Percentiles rank a stretch among this genome's conserved stretches.
phyloP scores from a whole-genome alignment of 345 rosid species.

The Hirschfeldia incana region DNA sequence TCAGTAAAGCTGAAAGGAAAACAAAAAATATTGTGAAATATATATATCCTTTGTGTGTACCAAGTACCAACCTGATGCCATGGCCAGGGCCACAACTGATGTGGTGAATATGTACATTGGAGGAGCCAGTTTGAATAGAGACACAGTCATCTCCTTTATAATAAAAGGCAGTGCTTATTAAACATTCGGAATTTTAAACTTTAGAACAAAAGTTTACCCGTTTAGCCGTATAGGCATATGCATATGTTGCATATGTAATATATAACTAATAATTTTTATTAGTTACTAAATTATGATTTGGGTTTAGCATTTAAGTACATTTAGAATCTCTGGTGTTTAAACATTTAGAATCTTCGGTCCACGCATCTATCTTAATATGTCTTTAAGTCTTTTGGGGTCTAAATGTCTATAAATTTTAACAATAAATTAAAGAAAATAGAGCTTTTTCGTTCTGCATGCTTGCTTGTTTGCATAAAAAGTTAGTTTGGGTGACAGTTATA shows the following conservation, averaged over 20 bases:
- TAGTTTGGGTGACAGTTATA: conserved; percentile 38
- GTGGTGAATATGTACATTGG: conserved; percentile 71
- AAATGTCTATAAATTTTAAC: not conserved
- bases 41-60: not conserved
- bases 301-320: not conserved
- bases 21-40: not conserved
- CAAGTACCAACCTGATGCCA: conserved; percentile 66
- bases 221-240: not conserved
- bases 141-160: conserved; percentile 85
- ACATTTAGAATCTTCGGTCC: conserved; percentile 16
- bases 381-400: not conserved
- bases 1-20: not conserved
- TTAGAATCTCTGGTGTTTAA: conserved; percentile 1
- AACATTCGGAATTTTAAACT: not conserved
- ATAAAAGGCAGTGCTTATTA: not conserved
- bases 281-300: not conserved
- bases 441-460: conserved; percentile 37
- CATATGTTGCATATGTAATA: not conserved
- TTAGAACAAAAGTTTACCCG: not conserved
- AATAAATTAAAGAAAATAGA: conserved; percentile 10
- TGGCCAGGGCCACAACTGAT: conserved; percentile 92
- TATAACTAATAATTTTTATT: not conserved
- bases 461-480: conserved; percentile 32
- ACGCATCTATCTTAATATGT: not conserved
- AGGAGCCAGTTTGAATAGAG: conserved; percentile 87